Evolutionary conservation across 2,329 filamentous ascomycete species (phyloP), one percentile per base, ranked within the genome.

Genomic region (Hypomyces perniciosus): DNA sequence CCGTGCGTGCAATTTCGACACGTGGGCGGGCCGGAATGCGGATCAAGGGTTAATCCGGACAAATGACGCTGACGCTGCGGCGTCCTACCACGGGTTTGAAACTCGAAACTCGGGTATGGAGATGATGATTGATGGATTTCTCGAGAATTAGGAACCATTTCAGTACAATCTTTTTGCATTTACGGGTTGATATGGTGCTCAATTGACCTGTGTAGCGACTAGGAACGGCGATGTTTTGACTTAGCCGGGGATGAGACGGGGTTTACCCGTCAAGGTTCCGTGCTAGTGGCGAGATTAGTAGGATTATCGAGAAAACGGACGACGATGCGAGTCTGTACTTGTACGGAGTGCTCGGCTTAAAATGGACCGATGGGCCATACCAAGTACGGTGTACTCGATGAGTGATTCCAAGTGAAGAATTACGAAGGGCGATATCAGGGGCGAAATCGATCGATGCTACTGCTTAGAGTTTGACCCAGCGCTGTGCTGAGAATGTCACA

Each of bases 171-270:
- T 34, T 10, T 20, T 34, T 3, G 10, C 26, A n/a, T 33, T 50
- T 39, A 34, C 13, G n/a, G 41, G 37, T 28, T 26, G 6, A 6
- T 4, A 3, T 27, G 42, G 27, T 5, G 13, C 30, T n/a, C 9
- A 27, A 38, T 48, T n/a, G 31, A n/a, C 37, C 41, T 33, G 31
- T 35, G 43, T 43, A 51, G 48, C 41, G 5, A 20, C 8, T 37
- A 9, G 30, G 8, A 8, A 26, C 26, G 33, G 37, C 13, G 60
- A 62, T 64, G 52, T 29, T 39, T 33, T 28, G 54, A 41, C 60
- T 64, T 66, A 65, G 55, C 64, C 63, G 64, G 58, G 41, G 52
- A 49, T 62, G 54, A 49, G 44, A 54, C 62, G 57, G 48, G 56
- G 61, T 62, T 65, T 65, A 64, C 44, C 63, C 63, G 62, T 28